Conservation (phyloP, 179 eudicot species). For the Pouteria campechiana region DNA sequence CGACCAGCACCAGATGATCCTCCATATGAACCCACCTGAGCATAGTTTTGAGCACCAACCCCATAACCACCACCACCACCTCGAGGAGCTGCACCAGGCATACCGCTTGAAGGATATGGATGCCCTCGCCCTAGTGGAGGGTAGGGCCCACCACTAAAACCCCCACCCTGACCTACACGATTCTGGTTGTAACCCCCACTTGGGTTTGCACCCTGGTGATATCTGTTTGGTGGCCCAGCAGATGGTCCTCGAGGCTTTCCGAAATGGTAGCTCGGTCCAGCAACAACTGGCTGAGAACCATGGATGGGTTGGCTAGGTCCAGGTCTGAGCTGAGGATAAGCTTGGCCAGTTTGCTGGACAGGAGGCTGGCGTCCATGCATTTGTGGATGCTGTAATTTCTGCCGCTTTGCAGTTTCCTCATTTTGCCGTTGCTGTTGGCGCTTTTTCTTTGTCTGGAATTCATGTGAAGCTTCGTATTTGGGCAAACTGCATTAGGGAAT, state of each 20-base stretch:
- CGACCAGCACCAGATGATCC: conserved; percentile 28
- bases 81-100: conserved; percentile 23
- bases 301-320: conserved; percentile 32
- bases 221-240: conserved; percentile 35
- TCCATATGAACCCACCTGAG: conserved; percentile 41
- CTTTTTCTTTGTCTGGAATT: conserved; percentile 71
- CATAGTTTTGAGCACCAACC: conserved; percentile 44
- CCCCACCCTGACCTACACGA: conserved; percentile 37
- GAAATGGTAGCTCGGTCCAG: conserved; percentile 36
- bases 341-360: conserved; percentile 40
- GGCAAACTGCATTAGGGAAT: conserved; percentile 36
- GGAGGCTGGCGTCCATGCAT: conserved; percentile 65
- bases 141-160: conserved; percentile 38
- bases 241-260: conserved; percentile 49
- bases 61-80: conserved; percentile 26
- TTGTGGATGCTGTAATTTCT: conserved; percentile 54
- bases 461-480: conserved; percentile 78
- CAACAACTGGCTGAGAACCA: conserved; percentile 26
- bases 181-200: conserved; percentile 42
- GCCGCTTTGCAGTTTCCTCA: conserved; percentile 60
- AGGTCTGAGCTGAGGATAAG: conserved; percentile 30
- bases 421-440: conserved; percentile 63
- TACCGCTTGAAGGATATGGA: conserved; percentile 21
- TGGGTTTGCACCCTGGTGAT: conserved; percentile 44
- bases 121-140: conserved; percentile 45